Base-by-base conservation (phyloP, 805 yeast species). In the Candida andamanensis region DNA sequence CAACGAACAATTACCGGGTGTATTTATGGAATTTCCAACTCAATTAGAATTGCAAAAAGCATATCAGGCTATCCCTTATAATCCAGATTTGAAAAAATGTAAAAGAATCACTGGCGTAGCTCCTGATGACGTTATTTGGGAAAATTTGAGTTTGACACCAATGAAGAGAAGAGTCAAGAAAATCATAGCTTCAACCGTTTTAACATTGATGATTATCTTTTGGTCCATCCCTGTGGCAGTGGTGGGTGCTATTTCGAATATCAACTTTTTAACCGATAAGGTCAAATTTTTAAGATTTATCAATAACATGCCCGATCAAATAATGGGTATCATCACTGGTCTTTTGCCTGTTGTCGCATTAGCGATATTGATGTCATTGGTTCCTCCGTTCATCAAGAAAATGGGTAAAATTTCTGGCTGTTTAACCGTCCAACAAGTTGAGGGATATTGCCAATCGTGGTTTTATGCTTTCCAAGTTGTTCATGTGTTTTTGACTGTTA, bases 21-120 rank as follows among this genome's bases (percentile, higher is more conserved):
- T 80, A 5, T 85, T 87, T 48, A 56, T 87, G 35, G 86, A 85
- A 50, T 90, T 92, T 57, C 72, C 82, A 30, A 69, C 84, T 39
- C 96, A 87, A 58, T 71, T 82, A 39, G 95, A 89, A 53, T 81
- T 92, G 35, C 97, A 89, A 59, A 71, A 78, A 45, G 95, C 95
- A 29, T 83, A 70, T 58, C 97, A 90, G 62, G 79, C 85, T n/a
- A 59, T 81, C 42, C 80, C 81, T 21, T 73, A 70, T 43, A 70
- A 69, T 50, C 51, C 63, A 50, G 50, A 71, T 61, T 63, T 67
- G 40, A 69, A 58, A 48, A 52, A 43, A 42, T 72, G 52, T 51
- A 69, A 72, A 39, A 61, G 76, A 37, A 59, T 63, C 45, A 76
- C 77, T 32, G 86, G 86, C 18, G 63, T 78, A 30, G 64, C 82